Evolutionary conservation across 2,329 filamentous ascomycete species (phyloP).

Genomic region (Venturia pyrina): DNA sequence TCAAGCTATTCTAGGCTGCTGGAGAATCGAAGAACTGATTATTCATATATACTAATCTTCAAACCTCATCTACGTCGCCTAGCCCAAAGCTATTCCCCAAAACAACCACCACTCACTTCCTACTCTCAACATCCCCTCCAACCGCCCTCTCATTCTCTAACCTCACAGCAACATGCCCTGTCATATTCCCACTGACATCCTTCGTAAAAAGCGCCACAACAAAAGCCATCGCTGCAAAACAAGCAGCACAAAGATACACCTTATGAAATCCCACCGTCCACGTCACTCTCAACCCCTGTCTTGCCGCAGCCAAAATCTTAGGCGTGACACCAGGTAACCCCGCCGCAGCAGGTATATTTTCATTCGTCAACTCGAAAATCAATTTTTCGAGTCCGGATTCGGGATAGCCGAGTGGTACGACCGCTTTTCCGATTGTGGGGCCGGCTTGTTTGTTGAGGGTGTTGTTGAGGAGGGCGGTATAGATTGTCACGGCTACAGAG

Average conservation of each 20-base stretch:
- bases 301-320: conserved; percentile 1
- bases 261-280: conserved; percentile 9
- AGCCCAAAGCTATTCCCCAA: no score
- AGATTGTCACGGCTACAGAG: conserved; percentile 5
- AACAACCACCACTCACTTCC: background rate
- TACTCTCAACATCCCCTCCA: background rate
- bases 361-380: background rate
- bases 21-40: no score
- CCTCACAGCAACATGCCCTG: background rate
- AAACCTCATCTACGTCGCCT: no score
- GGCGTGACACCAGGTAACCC: conserved; percentile 11
- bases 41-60: no score
- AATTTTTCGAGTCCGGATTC: background rate
- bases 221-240: background rate
- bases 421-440: background rate
- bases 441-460: background rate
- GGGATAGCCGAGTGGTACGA: background rate
- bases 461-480: conserved; percentile 10
- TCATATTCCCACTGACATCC: background rate
- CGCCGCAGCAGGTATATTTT: background rate
- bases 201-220: background rate
- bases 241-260: conserved; percentile 3
- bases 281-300: conserved; percentile 6
- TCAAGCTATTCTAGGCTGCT: no score
- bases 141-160: background rate